Conservation (phyloP, 1,139 yeast species). For the Diutina neorugosa region DNA sequence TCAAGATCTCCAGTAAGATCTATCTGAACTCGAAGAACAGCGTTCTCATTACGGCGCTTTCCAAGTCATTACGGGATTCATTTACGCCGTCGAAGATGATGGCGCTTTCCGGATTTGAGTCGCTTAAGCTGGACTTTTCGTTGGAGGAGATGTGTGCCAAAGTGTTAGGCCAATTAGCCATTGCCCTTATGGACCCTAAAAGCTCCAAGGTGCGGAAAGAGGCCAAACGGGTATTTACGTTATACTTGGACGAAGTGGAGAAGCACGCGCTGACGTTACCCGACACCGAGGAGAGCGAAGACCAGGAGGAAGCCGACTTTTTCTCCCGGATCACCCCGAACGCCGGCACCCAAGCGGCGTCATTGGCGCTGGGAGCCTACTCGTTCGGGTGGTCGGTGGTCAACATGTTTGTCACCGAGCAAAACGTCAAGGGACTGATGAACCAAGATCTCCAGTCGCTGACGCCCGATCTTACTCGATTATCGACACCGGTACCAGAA, state of each 20-base stretch:
- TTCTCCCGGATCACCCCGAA: constrained; percentile 9
- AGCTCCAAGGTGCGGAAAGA: constrained; percentile 53
- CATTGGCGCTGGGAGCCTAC: constrained; percentile 8
- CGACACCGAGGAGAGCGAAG: constrained; percentile 31
- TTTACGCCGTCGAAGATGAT: constrained; percentile 67
- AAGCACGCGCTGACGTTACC: constrained; percentile 48
- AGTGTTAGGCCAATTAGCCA: constrained; percentile 77
- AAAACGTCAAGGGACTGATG: constrained; percentile 22
- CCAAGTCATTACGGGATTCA: constrained; percentile 73
- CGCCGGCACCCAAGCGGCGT: neutral
- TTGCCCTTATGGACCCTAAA: constrained; percentile 67
- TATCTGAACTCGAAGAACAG: constrained; percentile 48
- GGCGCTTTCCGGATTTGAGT: constrained; percentile 64
- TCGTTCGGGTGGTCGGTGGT: constrained; percentile 28
- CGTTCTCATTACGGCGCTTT: constrained; percentile 78
- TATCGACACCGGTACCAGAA: constrained; percentile 14
- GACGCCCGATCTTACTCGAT: constrained; percentile 28
- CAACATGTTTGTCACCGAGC: constrained; percentile 22
- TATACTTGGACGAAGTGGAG: constrained; percentile 54
- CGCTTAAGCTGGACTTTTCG: constrained; percentile 52
- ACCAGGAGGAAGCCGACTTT: constrained; percentile 21
- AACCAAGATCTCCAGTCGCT: constrained; percentile 27
- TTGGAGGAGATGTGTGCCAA: constrained; percentile 72
- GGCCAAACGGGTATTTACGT: constrained; percentile 55
- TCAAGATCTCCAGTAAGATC: constrained; percentile 56